Evolutionary conservation across 202 grass and related monocot species (phyloP), one percentile per base, ranked within the genome.

Genomic region (Setaria viridis): DNA sequence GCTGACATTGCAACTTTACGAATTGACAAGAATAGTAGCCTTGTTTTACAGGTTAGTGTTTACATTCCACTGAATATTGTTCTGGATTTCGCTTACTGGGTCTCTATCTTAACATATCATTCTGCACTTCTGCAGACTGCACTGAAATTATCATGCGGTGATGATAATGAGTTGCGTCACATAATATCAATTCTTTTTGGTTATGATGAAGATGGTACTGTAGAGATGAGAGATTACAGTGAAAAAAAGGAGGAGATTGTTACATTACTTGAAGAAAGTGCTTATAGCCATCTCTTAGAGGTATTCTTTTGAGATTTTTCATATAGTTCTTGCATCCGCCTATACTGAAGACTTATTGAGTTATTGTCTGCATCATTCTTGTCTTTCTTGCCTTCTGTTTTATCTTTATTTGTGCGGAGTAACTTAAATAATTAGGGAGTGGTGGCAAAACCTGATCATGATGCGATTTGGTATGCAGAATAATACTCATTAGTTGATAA

Each of bases 201-300:
- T 54, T 84, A 86, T 33, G 76, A 89, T 79, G 77, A 90, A 57
- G 46, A 91, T 47, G 77, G 21, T 29, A 80, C 15, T 51, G 9
- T 51, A 60, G 59, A 89, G 55, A 89, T 75, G 37, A 88, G 80
- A 46, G 37, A 78, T 79, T 75, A 73, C 76, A 76, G 20, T 85
- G 83, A 89, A 56, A 85, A 85, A 79, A 93, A 90, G 62, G 79
- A 89, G 45, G 88, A 99, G 58, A 92, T 99, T 42, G 87, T 96
- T 84, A 47, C 83, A 83, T 91, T 94, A 90, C 88, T 96, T 87
- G 96, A 94, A 84, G 96, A 94, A 74, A 94, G 87, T 89, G 86
- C 96, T 62, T 94, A 91, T 37, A 99, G 91, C 78, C 96, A 96
- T 96, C 87, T 95, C 53, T 91, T 99, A 81, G 91, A 94, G 91